A percentile compares a stretch with the other conserved stretches of the same genome.
Evolutionary conservation across 257 asterid genomes (phyloP).

Genomic region (Solanum infundibuliforme): DNA sequence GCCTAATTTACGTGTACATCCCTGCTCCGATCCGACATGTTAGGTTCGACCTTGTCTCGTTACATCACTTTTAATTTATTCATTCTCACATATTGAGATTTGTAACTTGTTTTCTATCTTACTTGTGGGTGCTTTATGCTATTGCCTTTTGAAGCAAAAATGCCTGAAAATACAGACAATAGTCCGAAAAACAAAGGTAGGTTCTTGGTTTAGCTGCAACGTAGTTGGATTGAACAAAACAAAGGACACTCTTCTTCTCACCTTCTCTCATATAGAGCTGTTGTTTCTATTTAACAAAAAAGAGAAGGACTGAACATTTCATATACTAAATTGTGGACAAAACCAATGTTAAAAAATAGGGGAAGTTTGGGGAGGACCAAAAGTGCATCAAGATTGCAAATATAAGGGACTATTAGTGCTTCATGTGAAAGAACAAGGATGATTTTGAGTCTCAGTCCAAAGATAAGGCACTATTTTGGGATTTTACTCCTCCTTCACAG

Average conservation of each 20-base stretch:
- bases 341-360: not conserved
- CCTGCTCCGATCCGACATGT: not conserved
- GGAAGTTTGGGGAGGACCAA: not conserved
- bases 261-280: not conserved
- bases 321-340: not conserved
- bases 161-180: not conserved
- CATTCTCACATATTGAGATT: not conserved
- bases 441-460: not conserved
- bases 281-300: not conserved
- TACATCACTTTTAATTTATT: not conserved
- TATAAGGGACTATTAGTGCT: not conserved
- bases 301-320: not conserved
- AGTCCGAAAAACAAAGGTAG: not conserved
- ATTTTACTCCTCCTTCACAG: not conserved
- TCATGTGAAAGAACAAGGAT: not conserved
- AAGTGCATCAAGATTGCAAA: not conserved
- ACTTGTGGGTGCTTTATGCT: not conserved
- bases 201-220: not conserved
- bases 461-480: not conserved
- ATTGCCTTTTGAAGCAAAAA: not conserved
- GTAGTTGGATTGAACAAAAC: not conserved
- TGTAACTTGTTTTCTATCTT: not conserved
- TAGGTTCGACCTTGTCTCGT: not conserved
- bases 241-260: not conserved
- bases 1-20: not conserved